Base-by-base conservation (phyloP, 192 early-diverging fungal genomes). In the Coemansia sp. region DNA sequence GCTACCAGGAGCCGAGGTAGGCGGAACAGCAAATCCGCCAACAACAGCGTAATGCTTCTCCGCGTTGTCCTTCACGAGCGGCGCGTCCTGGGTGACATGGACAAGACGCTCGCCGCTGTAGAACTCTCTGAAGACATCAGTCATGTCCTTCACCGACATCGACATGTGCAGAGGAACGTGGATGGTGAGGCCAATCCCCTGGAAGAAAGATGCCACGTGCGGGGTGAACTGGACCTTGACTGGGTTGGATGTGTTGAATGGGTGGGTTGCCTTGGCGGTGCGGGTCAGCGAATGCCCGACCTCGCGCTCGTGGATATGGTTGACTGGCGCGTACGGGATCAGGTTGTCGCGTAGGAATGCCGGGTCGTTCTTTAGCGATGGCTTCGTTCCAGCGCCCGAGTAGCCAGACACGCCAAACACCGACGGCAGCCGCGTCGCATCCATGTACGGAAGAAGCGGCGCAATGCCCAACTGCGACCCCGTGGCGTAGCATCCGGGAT, bases 401-500 rank as follows among this genome's bases (percentile, higher is more conserved):
- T 99, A 99, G 18, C 97, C 97, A 37, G 93, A 95, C 4, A 98
- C 93, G 57, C 94, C 94, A 88, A 97, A 95, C 28, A 97, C 86
- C 26, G 94, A 90, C 23, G 93, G 93, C 30, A 84, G 74, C 12
- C 79, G 70, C 3, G 70, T 42, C 0, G 71, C 16, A 28, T 78
- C 84, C 52, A 93, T 53, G 62, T 81, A 87, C 9, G 87, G 86
- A 45, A 95, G 72, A 51, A 99, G 81, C 15, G 97, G 97, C 9
- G 88, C 89, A 62, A 97, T 77, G 0, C 91, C 87, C 66, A 98
- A 75, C 81, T 99, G 97, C 40, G 94, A 89, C 20, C 95, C 97
- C 2, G 97, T 99, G 6, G 97, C 97, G 77, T 99, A 99, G 83
- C 97, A 99, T 2, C 97, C 97, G 10, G 97, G 97, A 84, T 99